These are phyloP conservation scores for Lachancea nothofagi DNA, from an alignment of 805 yeast species.

Conservation along the genomic window DNA sequence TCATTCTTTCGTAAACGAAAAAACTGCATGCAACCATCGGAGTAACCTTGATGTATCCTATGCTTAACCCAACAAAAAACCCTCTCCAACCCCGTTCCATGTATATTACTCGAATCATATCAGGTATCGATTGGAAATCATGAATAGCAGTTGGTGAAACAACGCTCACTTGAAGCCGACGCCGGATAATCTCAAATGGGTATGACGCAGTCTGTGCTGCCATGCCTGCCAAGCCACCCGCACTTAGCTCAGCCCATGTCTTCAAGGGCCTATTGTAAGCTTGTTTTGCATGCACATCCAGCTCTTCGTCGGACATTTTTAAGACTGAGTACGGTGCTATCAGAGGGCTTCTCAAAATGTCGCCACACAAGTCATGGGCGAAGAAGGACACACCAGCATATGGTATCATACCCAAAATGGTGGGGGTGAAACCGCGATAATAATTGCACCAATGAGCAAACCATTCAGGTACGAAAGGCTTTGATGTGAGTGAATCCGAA, in stretches of 20 bases:
- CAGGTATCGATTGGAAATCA: constrained; percentile 30
- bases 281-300: constrained; percentile 18
- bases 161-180: constrained; percentile 95
- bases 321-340: constrained; percentile 50
- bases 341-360: constrained; percentile 60
- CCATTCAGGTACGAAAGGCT: constrained; percentile 35
- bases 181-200: constrained; percentile 90
- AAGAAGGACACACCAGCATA: constrained; percentile 97
- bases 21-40: constrained; percentile 98
- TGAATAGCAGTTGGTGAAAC: constrained; percentile 52
- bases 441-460: constrained; percentile 52
- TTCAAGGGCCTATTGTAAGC: constrained; percentile 54
- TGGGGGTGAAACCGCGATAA: constrained; percentile 91
- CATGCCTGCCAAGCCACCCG: constrained; percentile 97
- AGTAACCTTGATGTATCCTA: constrained; percentile 89
- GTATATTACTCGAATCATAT: constrained; percentile 49
- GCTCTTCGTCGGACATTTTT: constrained; percentile 18
- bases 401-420: constrained; percentile 92
- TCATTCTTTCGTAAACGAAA: constrained; percentile 86
- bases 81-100: constrained; percentile 78
- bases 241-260: constrained; percentile 87
- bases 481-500: constrained; percentile 27
- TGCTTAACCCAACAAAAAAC: constrained; percentile 88
- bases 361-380: constrained; percentile 89
- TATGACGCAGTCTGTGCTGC: constrained; percentile 93